Base-by-base conservation (phyloP, 176 grass and related monocot genomes). In the Juncus effusus region DNA sequence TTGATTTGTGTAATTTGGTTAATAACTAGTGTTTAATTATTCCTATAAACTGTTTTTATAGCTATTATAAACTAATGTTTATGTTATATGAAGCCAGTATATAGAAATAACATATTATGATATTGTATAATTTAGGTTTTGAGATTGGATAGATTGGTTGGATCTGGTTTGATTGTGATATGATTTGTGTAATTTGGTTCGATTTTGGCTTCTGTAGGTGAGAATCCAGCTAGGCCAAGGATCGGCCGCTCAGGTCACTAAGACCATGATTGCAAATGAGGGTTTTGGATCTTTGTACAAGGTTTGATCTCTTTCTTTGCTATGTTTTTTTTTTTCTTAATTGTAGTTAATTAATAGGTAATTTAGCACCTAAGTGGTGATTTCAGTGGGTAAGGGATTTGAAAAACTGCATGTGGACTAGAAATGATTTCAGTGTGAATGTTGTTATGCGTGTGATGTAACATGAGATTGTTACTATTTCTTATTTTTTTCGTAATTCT, bases 201-300 rank as follows among this genome's bases (percentile, higher is more conserved):
- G 10, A 44, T 10, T 67, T 73, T 54, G 64, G 8, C 77, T 81
- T 38, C 75, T 5, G 39, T 72, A 99, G 95, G 95, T 99, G 45
- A 93, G 70, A 83, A 99, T 99, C 86, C 95, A 99, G 49, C 64
- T 99, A 72, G 95, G 95, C 0, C 89, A 99, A 81, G 95, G 95
- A 61, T 99, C 95, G 3, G 95, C 95, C 19, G 61, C 2, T 49
- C 69, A 86, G 71, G 89, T 94, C 61, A 85, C 85, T 5, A 99
- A 74, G 78, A 93, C 64, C 41, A 94, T 99, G 95, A 80, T 94
- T 78, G 95, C 83, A 6, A 83, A 84, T 52, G 95, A 93, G 4
- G 95, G 95, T 7, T 0, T 93, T 28, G 38, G 78, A 37, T 79
- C 85, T 45, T 87, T 99, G 19, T 99, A 99, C 59, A 99, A 94